Evolutionary conservation across 2,329 filamentous ascomycete genomes (phyloP).

Genomic region (Arthrobotrys megalospora): DNA sequence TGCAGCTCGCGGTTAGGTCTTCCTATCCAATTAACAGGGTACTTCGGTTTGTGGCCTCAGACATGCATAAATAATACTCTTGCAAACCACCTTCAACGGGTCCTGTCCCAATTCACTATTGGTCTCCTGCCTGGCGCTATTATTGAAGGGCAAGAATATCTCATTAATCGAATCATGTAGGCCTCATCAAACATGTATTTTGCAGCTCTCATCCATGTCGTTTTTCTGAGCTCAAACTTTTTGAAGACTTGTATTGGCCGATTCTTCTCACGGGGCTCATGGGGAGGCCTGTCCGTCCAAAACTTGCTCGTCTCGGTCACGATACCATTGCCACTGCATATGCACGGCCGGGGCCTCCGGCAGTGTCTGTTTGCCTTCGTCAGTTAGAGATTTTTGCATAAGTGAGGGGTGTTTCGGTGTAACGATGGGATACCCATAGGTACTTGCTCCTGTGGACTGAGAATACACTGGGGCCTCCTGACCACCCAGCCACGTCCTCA

Average conservation of each 20-base stretch:
- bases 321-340: conserved; percentile 2
- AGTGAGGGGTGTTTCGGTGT: conserved; percentile 19
- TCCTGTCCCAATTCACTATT: background rate
- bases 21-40: background rate
- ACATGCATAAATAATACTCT: conserved; percentile 12
- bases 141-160: background rate
- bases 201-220: conserved; percentile 6
- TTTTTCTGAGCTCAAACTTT: background rate
- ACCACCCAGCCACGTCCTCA: conserved; percentile 7
- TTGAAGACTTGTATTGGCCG: background rate
- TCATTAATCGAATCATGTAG: conserved; percentile 10
- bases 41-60: background rate
- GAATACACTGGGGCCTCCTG: background rate
- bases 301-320: conserved; percentile 7
- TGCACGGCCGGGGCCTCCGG: background rate
- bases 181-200: conserved; percentile 9
- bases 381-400: background rate
- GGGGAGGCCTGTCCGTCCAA: background rate
- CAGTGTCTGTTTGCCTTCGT: background rate
- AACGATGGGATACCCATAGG: conserved; percentile 19
- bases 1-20: background rate
- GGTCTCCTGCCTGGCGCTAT: background rate
- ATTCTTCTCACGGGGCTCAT: background rate
- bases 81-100: background rate
- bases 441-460: conserved; percentile 3